Evolutionary conservation across 2,329 filamentous ascomycete genomes (phyloP), one percentile per base, ranked within the genome.

Genomic region (Pseudocercospora crystallina): DNA sequence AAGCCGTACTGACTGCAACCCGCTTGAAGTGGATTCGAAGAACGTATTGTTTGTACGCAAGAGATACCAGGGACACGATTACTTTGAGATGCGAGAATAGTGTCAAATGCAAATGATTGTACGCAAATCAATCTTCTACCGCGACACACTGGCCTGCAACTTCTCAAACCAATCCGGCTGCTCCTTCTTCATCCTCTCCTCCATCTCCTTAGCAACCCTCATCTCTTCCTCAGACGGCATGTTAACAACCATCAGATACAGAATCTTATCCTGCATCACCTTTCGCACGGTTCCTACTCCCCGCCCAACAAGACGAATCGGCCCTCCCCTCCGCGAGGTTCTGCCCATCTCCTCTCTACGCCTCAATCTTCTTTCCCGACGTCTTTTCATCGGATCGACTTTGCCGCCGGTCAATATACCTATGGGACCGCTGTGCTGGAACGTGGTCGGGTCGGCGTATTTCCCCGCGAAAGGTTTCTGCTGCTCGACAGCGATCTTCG

Each of bases 231-330:
- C 66, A 0, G 63, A 65, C 1, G 76, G 76, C 65, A 77, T 64
- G 49, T 78, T 77, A 5, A 77, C 73, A 49, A 78, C 70, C 62
- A 76, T 71, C 49, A 80, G 51, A 56, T 78, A 79, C 29, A 79
- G 50, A 5, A 78, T 71, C 60, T 76, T 32, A 31, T 49, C 40
- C 13, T 13, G 26, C 39, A 49, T 36, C 8, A 30, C 39, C 15
- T 47, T 51, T 32, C 43, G 54, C 35, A 49, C 45, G 39, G 37
- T 39, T 14, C 43, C 44, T 3, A 52, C 36, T 14, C 43, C 31
- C 12, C 46, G 17, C 5, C 43, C 39, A 34, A 55, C n/a, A n/a
- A 32, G 44, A 2, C 44, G 20, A 3, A 26, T 26, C 7, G 20
- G 20, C 20, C 20, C 20, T 26, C 20, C 49, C n/a, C 12, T 15